phyloP scores from a whole-genome alignment of 257 asterid genomes.

The Jasminum sambac region DNA sequence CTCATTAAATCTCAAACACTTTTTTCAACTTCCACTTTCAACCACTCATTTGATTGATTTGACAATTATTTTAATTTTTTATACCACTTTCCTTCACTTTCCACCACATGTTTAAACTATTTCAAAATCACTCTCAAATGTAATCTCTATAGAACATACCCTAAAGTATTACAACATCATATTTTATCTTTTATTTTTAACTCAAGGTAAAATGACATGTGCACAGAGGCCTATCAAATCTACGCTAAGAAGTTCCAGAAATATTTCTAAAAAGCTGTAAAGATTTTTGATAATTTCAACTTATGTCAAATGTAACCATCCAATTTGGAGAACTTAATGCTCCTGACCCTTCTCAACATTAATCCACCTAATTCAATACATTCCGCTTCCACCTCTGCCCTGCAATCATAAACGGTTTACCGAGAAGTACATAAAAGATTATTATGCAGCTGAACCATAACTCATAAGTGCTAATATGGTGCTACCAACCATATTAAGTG shows the following conservation, averaged over 20 bases:
- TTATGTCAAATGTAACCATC: not conserved
- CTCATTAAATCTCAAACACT: no score
- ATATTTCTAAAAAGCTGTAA: not conserved
- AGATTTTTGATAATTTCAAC: not conserved
- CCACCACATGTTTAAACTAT: no score
- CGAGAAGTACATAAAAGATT: not conserved
- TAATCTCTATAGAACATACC: no score
- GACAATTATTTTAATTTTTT: no score
- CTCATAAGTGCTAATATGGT: not conserved
- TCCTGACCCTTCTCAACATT: constrained; percentile 1
- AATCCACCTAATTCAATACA: not conserved
- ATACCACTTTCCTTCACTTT: no score
- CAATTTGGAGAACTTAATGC: not conserved
- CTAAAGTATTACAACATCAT: no score
- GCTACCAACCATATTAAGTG: not conserved
- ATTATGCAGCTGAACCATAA: constrained; percentile 11
- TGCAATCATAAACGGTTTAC: not conserved
- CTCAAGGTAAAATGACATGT: no score
- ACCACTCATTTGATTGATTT: no score
- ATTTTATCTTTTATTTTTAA: no score
- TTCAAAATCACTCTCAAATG: no score
- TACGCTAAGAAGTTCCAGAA: not conserved
- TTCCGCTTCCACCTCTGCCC: not conserved
- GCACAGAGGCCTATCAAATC: not conserved
- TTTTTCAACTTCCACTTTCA: no score